These are phyloP conservation scores for Trametes punicea DNA, from an alignment of 768 basidiomycete genomes.

Conservation along the genomic window DNA sequence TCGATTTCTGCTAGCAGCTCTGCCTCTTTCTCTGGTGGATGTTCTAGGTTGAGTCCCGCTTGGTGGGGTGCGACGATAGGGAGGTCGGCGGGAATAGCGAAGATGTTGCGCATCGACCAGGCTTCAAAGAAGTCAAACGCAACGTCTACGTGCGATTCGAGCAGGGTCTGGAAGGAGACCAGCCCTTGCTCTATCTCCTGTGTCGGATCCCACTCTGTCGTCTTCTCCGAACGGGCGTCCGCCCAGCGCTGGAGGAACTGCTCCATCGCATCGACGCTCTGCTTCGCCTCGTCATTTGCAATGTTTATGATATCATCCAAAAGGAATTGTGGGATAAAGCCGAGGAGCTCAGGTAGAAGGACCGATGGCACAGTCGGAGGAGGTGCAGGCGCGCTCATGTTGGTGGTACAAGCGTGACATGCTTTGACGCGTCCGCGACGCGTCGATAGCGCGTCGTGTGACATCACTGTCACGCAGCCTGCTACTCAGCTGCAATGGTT, in stretches of 20 bases:
- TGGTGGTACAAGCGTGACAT: slow-evolving; percentile 11
- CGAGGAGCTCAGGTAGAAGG: slow-evolving; percentile 69
- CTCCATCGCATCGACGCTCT: slow-evolving; percentile 78
- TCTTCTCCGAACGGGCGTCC: slow-evolving; percentile 51
- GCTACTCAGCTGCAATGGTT: no score
- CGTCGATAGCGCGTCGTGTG: slow-evolving; percentile 8
- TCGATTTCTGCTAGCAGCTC: slow-evolving; percentile 66
- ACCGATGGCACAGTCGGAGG: slow-evolving; percentile 39
- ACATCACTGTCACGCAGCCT: not conserved
- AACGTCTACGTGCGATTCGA: slow-evolving; percentile 85
- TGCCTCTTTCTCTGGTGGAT: slow-evolving; percentile 51
- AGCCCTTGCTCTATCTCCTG: slow-evolving; percentile 78
- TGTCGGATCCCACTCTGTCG: slow-evolving; percentile 51
- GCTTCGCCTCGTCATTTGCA: slow-evolving; percentile 73
- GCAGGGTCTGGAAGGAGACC: slow-evolving; percentile 81
- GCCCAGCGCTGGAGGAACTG: slow-evolving; percentile 73
- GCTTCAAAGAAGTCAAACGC: slow-evolving; percentile 92
- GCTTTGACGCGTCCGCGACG: slow-evolving; percentile 3
- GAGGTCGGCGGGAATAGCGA: slow-evolving; percentile 66
- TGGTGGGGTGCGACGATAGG: slow-evolving; percentile 79
- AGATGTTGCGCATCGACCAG: slow-evolving; percentile 87
- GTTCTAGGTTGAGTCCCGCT: slow-evolving; percentile 60
- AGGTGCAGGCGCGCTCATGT: slow-evolving; percentile 21
- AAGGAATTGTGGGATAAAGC: slow-evolving; percentile 80
- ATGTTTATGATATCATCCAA: slow-evolving; percentile 86